Conservation (phyloP, 768 basidiomycete genomes). For the Suillus decipiens region DNA sequence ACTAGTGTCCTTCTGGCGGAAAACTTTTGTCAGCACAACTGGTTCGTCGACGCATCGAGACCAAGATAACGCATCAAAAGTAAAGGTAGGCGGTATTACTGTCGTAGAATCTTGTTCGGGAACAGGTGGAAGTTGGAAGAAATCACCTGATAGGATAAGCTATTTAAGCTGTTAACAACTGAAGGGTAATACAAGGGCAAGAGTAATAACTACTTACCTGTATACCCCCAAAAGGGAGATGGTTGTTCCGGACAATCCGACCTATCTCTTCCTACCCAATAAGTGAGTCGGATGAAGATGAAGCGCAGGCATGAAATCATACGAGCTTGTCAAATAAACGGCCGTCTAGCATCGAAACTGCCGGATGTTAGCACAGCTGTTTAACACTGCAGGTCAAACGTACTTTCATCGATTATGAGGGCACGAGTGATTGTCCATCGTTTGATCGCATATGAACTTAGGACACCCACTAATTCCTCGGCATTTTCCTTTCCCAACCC, state of each 20-base stretch:
- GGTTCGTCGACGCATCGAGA: constrained; percentile 47
- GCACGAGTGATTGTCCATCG: constrained; percentile 56
- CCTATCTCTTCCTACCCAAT: constrained; percentile 39
- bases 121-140: constrained; percentile 81
- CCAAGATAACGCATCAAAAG: constrained; percentile 72
- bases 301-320: constrained; percentile 36
- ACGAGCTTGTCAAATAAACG: constrained; percentile 71
- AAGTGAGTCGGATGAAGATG: constrained; percentile 4
- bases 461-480: constrained; percentile 41
- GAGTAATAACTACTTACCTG: constrained; percentile 41
- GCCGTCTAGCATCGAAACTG: constrained; percentile 80
- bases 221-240: constrained; percentile 65
- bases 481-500: constrained; percentile 55
- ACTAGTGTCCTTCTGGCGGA: constrained; percentile 69
- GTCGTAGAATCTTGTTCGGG: constrained; percentile 49
- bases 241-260: constrained; percentile 40
- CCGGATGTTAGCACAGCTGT: constrained; percentile 13
- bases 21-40: constrained; percentile 60
- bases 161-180: constrained; percentile 30
- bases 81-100: constrained; percentile 53
- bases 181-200: not conserved
- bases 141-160: constrained; percentile 77
- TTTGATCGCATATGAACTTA: constrained; percentile 27
- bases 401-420: constrained; percentile 76
- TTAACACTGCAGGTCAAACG: constrained; percentile 2